These are phyloP conservation scores for Yarrowia bubula DNA, from an alignment of 805 yeast genomes.

Conservation along the genomic window DNA sequence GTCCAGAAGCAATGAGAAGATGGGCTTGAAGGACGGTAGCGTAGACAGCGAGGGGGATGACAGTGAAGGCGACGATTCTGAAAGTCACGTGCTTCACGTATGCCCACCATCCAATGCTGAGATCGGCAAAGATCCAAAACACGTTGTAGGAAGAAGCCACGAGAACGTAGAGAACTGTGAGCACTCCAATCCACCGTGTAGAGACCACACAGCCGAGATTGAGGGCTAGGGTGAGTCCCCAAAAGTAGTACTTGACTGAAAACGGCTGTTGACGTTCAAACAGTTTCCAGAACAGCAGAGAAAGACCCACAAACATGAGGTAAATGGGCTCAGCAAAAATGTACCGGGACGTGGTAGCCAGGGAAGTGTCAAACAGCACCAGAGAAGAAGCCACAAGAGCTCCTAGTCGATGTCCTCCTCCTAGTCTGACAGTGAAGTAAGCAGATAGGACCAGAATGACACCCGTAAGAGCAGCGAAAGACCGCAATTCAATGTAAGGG, in stretches of 20 bases:
- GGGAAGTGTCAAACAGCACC: slow-evolving; percentile 51
- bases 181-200: slow-evolving; percentile 55
- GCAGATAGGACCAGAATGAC: slow-evolving; percentile 45
- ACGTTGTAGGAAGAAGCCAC: slow-evolving; percentile 43
- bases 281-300: slow-evolving; percentile 46
- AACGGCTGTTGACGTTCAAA: slow-evolving; percentile 43
- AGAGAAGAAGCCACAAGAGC: slow-evolving; percentile 47
- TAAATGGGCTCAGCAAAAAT: slow-evolving; percentile 39
- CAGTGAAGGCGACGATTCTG: slow-evolving; percentile 41
- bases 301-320: slow-evolving; percentile 36
- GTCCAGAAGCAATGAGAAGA: slow-evolving; percentile 38
- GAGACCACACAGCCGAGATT: slow-evolving; percentile 48
- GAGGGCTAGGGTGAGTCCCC: slow-evolving; percentile 42
- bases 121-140: slow-evolving; percentile 62
- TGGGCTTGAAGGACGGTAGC: slow-evolving; percentile 49
- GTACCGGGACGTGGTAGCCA: slow-evolving; percentile 49
- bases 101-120: slow-evolving; percentile 41
- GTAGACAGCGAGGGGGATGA: slow-evolving; percentile 53
- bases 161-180: slow-evolving; percentile 53
- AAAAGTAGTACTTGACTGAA: slow-evolving; percentile 46
- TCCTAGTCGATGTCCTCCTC: slow-evolving; percentile 46
- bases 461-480: slow-evolving; percentile 48
- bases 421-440: slow-evolving; percentile 47
- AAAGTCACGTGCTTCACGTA: slow-evolving; percentile 40
- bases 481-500: slow-evolving; percentile 47